phyloP scores from a whole-genome alignment of 2,329 filamentous ascomycete genomes.

The Penicillium sp. region DNA sequence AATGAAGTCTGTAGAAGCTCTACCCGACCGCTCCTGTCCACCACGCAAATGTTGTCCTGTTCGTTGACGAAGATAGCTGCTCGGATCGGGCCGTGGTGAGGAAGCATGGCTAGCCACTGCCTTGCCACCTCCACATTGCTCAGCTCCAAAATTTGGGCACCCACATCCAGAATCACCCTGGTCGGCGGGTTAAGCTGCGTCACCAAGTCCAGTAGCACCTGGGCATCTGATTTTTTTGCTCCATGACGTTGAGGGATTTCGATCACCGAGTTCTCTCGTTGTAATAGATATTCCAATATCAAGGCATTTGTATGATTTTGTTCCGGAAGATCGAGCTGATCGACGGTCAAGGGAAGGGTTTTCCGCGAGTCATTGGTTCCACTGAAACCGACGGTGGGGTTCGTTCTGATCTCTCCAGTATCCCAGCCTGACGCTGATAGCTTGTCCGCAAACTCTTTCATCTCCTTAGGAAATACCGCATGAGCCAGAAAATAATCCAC shows the following conservation, averaged over 20 bases:
- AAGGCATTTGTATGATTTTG: constrained; percentile 66
- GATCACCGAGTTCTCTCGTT: constrained; percentile 47
- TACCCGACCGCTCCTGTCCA: constrained; percentile 25
- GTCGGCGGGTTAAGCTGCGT: constrained; percentile 39
- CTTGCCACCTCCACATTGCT: constrained; percentile 55
- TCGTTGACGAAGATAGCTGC: constrained; percentile 57
- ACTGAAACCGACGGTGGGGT: constrained; percentile 64
- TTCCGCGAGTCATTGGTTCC: constrained; percentile 64
- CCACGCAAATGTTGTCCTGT: constrained; percentile 29
- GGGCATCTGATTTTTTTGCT: constrained; percentile 17
- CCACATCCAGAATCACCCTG: constrained; percentile 67
- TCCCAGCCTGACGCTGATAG: constrained; percentile 68
- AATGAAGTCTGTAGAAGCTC: constrained; percentile 56
- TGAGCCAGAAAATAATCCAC: constrained; percentile 64
- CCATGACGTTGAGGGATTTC: constrained; percentile 6
- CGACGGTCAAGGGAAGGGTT: constrained; percentile 57
- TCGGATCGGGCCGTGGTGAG: constrained; percentile 27
- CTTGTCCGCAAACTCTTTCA: constrained; percentile 63
- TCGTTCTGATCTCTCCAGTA: constrained; percentile 44
- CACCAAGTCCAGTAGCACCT: constrained; percentile 50
- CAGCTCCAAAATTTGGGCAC: constrained; percentile 66
- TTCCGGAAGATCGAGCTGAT: constrained; percentile 54
- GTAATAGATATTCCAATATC: constrained; percentile 60
- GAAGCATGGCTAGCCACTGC: constrained; percentile 50
- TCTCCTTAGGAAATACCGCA: constrained; percentile 60